phyloP scores from a whole-genome alignment of 306 rosid genomes.

The Inga oerstediana region DNA sequence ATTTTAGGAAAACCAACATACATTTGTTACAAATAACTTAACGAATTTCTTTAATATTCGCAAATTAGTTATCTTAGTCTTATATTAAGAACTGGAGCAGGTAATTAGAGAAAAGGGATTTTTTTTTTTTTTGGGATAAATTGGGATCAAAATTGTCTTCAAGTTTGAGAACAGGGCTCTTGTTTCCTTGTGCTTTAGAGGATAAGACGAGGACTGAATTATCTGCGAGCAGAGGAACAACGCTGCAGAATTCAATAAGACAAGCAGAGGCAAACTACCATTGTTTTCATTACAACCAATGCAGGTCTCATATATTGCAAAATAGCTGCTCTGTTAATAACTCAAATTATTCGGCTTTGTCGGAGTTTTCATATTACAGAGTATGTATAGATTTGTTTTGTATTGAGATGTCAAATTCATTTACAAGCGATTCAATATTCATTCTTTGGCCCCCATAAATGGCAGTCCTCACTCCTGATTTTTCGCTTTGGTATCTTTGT shows the following conservation, averaged over 20 bases:
- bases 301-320: background rate
- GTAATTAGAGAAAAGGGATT: background rate
- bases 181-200: slow-evolving; percentile 51
- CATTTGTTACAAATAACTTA: too few species aligned
- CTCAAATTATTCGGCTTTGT: background rate
- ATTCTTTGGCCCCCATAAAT: slow-evolving; percentile 73
- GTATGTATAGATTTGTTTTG: slow-evolving; percentile 1
- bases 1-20: background rate
- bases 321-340: background rate
- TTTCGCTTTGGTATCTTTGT: slow-evolving; percentile 25
- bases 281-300: background rate
- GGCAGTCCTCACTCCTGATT: slow-evolving; percentile 28
- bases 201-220: slow-evolving; percentile 70
- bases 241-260: slow-evolving; percentile 72
- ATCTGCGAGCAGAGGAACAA: slow-evolving; percentile 68
- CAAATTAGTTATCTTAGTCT: too few species aligned
- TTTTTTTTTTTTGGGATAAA: background rate
- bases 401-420: slow-evolving; percentile 40
- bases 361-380: background rate
- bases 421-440: slow-evolving; percentile 55
- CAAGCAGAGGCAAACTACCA: slow-evolving; percentile 22
- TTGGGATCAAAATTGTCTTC: background rate
- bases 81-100: too few species aligned
- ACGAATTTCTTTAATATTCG: too few species aligned
- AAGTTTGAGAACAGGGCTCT: background rate